Conservation (phyloP, 2,329 filamentous ascomycete species). For the Botrytis paeoniae region DNA sequence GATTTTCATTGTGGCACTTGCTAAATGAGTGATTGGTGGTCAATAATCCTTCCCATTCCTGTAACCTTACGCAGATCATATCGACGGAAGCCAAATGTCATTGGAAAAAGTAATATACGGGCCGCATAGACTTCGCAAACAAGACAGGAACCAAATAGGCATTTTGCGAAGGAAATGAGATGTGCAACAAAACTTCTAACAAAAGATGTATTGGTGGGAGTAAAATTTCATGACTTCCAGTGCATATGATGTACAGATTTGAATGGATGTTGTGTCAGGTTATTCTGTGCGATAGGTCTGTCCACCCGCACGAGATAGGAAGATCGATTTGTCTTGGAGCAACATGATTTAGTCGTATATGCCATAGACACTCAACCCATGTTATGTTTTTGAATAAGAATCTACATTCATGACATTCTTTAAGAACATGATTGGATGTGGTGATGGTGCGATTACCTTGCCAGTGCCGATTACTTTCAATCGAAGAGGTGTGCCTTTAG, state of each 20-base stretch:
- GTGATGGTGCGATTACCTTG: neutral
- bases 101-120: slow-evolving; percentile 8
- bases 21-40: neutral
- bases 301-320: neutral
- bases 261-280: neutral
- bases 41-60: neutral
- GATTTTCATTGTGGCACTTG: neutral
- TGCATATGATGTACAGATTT: neutral
- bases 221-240: neutral
- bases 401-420: neutral
- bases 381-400: neutral
- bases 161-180: slow-evolving; percentile 10
- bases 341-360: neutral
- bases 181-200: slow-evolving; percentile 6
- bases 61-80: neutral
- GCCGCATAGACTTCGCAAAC: neutral
- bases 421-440: neutral
- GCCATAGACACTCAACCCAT: neutral
- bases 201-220: neutral
- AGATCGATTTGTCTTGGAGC: neutral
- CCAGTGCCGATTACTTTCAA: neutral
- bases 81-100: neutral
- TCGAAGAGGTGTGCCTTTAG: neutral
- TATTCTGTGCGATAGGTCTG: neutral
- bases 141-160: slow-evolving; percentile 6